These are phyloP conservation scores for Gentiana dahurica DNA, from an alignment of 257 asterid species.

Conservation along the genomic window DNA sequence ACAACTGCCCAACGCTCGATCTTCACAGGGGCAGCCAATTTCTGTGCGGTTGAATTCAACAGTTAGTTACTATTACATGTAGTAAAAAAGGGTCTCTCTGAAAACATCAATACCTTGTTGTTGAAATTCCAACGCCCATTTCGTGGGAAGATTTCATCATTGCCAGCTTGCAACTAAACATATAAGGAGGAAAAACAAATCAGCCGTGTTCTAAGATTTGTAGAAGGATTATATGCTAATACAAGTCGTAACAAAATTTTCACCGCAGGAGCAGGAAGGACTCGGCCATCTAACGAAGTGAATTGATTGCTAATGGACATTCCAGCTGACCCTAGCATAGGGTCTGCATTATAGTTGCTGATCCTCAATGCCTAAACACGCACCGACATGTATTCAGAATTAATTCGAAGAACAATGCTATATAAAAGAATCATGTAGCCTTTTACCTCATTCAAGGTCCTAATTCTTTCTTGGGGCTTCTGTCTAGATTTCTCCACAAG, in stretches of 20 bases:
- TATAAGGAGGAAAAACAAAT: constrained; percentile 7
- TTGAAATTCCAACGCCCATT: constrained; percentile 74
- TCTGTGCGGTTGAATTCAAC: constrained; percentile 18
- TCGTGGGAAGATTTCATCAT: constrained; percentile 29
- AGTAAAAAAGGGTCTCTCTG: not conserved
- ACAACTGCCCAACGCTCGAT: constrained; percentile 47
- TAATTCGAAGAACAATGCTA: no score
- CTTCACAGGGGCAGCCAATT: constrained; percentile 28
- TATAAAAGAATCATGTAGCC: not conserved
- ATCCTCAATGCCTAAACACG: constrained; percentile 32
- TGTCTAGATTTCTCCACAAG: constrained; percentile 86
- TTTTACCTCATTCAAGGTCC: constrained; percentile 45
- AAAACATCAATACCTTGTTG: constrained; percentile 31
- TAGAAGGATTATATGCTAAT: not conserved
- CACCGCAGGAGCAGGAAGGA: constrained; percentile 59
- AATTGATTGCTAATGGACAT: constrained; percentile 38
- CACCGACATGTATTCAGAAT: no score
- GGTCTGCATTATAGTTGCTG: constrained; percentile 42
- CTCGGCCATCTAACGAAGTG: constrained; percentile 48
- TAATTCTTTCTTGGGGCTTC: constrained; percentile 82
- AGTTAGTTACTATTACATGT: no score
- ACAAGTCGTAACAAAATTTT: not conserved
- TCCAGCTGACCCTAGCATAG: constrained; percentile 42
- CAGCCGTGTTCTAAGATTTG: not conserved
- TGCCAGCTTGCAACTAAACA: constrained; percentile 48